Percentiles rank a stretch among this genome's conserved stretches.
These are phyloP conservation scores for Anthracocystis panici-leucophaei DNA, from an alignment of 1,284 basidiomycete species.

Conservation along the genomic window DNA sequence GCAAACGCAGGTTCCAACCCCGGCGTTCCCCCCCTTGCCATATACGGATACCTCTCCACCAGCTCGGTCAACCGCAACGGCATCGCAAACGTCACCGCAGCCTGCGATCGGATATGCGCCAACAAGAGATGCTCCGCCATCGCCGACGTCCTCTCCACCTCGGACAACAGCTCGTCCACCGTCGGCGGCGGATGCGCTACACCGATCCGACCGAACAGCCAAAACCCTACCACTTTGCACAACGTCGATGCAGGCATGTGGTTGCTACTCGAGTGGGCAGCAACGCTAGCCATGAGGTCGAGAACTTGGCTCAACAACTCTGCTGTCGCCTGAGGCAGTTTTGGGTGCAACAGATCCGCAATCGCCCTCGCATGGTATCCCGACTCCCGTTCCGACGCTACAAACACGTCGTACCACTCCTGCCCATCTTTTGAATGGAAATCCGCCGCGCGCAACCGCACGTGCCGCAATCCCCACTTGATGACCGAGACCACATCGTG, in stretches of 20 bases:
- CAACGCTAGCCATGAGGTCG: constrained; percentile 54
- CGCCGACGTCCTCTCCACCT: constrained; percentile 16
- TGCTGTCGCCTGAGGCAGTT: constrained; percentile 41
- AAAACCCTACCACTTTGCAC: constrained; percentile 52
- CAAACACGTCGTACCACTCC: constrained; percentile 57
- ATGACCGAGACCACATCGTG: constrained; percentile 56
- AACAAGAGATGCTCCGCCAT: constrained; percentile 59
- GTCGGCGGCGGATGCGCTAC: constrained; percentile 51
- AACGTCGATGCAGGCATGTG: constrained; percentile 56
- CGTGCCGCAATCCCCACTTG: constrained; percentile 59
- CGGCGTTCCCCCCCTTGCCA: constrained; percentile 19
- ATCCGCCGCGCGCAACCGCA: constrained; percentile 41
- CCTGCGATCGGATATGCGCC: constrained; percentile 54
- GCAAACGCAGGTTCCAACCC: constrained; percentile 35
- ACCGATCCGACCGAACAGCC: constrained; percentile 56
- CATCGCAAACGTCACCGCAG: constrained; percentile 50
- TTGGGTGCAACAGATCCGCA: constrained; percentile 44
- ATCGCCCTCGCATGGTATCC: constrained; percentile 47
- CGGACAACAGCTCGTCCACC: constrained; percentile 22
- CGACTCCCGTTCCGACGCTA: constrained; percentile 30
- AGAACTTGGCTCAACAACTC: constrained; percentile 45
- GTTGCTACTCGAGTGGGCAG: constrained; percentile 54
- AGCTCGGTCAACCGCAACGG: constrained; percentile 56
- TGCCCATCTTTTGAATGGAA: constrained; percentile 35
- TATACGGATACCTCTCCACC: constrained; percentile 46